Evolutionary conservation across 768 basidiomycete species (phyloP), one percentile per base, ranked within the genome.

Genomic region (Boletus sp.): DNA sequence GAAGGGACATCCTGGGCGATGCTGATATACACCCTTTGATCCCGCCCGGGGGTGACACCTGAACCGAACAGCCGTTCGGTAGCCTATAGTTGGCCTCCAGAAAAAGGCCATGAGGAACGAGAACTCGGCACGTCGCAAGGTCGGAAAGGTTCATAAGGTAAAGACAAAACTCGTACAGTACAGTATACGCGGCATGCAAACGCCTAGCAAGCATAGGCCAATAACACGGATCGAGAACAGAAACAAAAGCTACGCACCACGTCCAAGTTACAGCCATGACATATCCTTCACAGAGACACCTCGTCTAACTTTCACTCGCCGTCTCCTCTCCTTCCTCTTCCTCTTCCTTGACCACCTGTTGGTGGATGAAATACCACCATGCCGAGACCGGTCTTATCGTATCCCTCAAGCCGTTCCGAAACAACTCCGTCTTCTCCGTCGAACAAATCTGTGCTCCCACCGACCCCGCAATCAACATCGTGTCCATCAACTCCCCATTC

Each of bases 291-390:
- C 30, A 33, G 30, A 24, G 11, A 33, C n/a, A 28, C n/a, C 8
- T 11, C 41, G 10, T 10, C 32, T 52, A 54, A 15, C 15, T 40
- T 6, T 61, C 47, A 11, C 47, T 54, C 0, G 35, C 52, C n/a
- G n/a, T 42, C 5, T 44, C 56, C 2, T 51, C 12, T n/a, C n/a
- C n/a, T 5, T 44, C 47, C 20, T 42, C 47, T 1, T 57, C 32
- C 36, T 37, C 51, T 8, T 46, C 37, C 4, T 15, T 24, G n/a
- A 39, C 15, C 32, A 35, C 24, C 11, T 50, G 29, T 42, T 41
- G 51, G 30, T 59, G 63, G 40, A 62, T 32, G 35, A 74, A 63
- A 50, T 68, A 62, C 73, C 73, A 74, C 72, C 71, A 74, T 8
- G 63, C 73, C 20, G 61, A 58, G n/a, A 75, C 56, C 1, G 71